Percentiles rank a stretch among this genome's conserved stretches.
phyloP scores from a whole-genome alignment of 768 basidiomycete genomes.

The Macrocybe gigantea region DNA sequence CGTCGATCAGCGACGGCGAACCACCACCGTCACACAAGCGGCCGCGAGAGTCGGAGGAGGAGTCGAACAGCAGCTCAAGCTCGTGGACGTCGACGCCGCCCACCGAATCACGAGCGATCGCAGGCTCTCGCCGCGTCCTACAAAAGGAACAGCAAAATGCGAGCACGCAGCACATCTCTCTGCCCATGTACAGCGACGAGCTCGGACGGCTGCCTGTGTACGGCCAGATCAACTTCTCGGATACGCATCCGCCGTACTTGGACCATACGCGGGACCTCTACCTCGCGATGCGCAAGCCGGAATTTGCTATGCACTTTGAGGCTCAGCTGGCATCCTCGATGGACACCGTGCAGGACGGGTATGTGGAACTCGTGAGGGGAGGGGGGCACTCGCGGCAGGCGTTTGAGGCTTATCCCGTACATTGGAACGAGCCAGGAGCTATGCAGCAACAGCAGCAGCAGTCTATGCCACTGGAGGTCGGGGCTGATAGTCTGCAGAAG shows the following conservation, averaged over 20 bases:
- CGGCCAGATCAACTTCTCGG: slow-evolving; percentile 33
- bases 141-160: slow-evolving; percentile 1
- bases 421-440: not conserved
- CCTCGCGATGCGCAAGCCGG: not conserved
- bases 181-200: slow-evolving; percentile 55
- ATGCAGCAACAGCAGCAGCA: not conserved
- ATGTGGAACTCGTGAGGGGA: not conserved
- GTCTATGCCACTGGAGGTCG: not conserved
- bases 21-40: slow-evolving; percentile 9
- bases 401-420: not conserved
- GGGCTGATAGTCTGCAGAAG: not conserved
- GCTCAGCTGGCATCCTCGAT: not conserved
- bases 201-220: slow-evolving; percentile 49
- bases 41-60: slow-evolving; percentile 10
- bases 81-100: not conserved
- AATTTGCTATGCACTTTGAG: not conserved
- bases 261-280: slow-evolving; percentile 9
- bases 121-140: slow-evolving; percentile 20
- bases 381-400: not conserved
- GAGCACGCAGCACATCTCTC: slow-evolving; percentile 20
- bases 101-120: slow-evolving; percentile 14
- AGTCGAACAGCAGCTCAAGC: not conserved
- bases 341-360: not conserved
- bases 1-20: slow-evolving; percentile 2
- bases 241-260: slow-evolving; percentile 1